Evolutionary conservation across 148 eudicot genomes (phyloP).

Genomic region (Amaranthus cruentus): DNA sequence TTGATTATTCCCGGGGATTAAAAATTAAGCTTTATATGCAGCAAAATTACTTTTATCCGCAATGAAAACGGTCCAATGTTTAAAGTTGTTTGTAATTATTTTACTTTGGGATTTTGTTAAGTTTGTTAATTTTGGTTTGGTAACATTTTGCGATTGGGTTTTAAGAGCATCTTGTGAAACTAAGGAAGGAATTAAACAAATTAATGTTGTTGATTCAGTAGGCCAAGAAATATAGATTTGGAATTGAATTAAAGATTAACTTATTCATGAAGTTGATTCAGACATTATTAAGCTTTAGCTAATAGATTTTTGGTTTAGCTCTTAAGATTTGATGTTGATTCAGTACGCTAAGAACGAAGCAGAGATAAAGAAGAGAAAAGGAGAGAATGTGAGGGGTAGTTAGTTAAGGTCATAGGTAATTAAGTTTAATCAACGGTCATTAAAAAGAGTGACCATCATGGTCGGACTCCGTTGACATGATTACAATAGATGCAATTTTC

Average conservation of each 20-base stretch:
- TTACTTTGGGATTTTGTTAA: neutral
- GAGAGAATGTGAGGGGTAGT: too few relatives aligned
- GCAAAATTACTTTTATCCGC: too few relatives aligned
- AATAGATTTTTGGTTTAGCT: neutral
- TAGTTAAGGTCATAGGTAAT: too few relatives aligned
- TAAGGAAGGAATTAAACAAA: neutral
- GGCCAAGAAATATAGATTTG: too few relatives aligned
- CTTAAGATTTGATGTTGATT: constrained; percentile 10
- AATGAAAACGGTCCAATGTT: neutral
- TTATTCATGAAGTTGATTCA: neutral
- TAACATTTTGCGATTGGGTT: neutral
- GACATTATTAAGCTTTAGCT: neutral
- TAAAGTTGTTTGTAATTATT: neutral
- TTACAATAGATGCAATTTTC: too few relatives aligned
- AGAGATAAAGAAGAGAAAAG: too few relatives aligned
- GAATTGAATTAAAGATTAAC: neutral
- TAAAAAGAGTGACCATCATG: too few relatives aligned
- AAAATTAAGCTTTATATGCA: too few relatives aligned
- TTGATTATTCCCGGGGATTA: neutral
- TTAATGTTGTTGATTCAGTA: too few relatives aligned
- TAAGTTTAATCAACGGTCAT: too few relatives aligned
- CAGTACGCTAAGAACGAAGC: constrained; percentile 18
- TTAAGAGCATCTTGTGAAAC: neutral
- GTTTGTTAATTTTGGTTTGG: neutral
- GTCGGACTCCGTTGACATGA: too few relatives aligned